Evolutionary conservation across 306 rosid genomes (phyloP).

Genomic region (Gynostemma pentaphyllum): DNA sequence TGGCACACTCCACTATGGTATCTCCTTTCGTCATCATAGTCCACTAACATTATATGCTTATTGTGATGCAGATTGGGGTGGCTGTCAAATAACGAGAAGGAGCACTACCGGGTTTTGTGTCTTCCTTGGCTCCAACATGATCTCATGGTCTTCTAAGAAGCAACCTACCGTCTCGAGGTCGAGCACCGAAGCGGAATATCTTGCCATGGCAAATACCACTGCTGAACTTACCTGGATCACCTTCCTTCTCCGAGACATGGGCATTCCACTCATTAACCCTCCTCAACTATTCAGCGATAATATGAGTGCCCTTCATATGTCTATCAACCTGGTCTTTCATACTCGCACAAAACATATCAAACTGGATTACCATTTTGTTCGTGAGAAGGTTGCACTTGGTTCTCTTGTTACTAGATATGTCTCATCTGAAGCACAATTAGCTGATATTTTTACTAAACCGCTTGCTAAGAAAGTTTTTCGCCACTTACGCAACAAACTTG

Average conservation of each 20-base stretch:
- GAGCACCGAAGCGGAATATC: not conserved
- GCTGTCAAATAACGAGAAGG: not conserved
- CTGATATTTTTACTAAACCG: not conserved
- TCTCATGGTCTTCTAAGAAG: no score
- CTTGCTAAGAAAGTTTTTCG: not conserved
- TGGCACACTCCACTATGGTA: not conserved
- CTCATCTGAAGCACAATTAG: not conserved
- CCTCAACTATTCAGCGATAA: not conserved
- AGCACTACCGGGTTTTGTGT: not conserved
- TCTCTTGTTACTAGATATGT: not conserved
- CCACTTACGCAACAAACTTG: not conserved
- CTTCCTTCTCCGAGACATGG: not conserved
- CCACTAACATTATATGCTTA: not conserved
- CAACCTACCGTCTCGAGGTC: not conserved
- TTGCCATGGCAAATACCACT: not conserved
- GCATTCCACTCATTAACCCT: not conserved
- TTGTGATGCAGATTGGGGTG: not conserved
- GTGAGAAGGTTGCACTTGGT: not conserved
- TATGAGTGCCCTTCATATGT: not conserved
- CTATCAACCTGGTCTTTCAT: not conserved
- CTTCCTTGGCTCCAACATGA: no score
- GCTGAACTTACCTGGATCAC: not conserved
- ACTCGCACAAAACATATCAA: no score
- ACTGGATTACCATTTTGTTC: no score
- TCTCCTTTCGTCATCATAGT: not conserved